Evolutionary conservation across 2,329 filamentous ascomycete species (phyloP).

Genomic region (Pseudogymnoascus pannorum): DNA sequence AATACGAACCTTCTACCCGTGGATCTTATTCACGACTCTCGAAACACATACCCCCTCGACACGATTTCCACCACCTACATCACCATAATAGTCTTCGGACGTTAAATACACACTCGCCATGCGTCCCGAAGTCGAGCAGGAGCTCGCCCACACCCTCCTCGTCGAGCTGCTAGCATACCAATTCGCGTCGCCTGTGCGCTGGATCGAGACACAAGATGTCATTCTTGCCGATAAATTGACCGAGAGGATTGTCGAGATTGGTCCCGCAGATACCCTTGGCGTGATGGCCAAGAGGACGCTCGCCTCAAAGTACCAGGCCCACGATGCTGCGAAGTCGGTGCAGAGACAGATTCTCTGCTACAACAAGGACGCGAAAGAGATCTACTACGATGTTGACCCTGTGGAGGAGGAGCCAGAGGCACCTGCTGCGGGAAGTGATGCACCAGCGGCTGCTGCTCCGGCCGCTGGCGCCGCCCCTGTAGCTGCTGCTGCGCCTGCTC

Average conservation of each 20-base stretch:
- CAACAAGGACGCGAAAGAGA: constrained; percentile 98
- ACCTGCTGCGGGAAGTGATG: constrained; percentile 35
- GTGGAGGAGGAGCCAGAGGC: constrained; percentile 80
- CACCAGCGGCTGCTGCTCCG: constrained; percentile 34
- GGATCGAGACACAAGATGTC: constrained; percentile 99
- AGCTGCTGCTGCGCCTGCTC: constrained; percentile 47
- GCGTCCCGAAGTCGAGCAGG: constrained; percentile 98
- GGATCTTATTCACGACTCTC: not conserved
- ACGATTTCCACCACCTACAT: not conserved
- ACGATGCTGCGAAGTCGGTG: constrained; percentile 92
- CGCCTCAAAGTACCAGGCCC: constrained; percentile 95
- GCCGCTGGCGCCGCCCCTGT: constrained; percentile 46
- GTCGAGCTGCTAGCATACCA: constrained; percentile 99
- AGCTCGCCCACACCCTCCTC: constrained; percentile 95
- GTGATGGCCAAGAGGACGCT: constrained; percentile 96
- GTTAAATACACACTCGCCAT: constrained; percentile 47
- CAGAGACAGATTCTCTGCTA: constrained; percentile 98
- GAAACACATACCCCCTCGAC: not conserved
- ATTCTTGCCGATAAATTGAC: constrained; percentile 93
- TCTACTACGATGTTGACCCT: constrained; percentile 97
- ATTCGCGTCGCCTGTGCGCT: constrained; percentile 96
- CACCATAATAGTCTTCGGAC: constrained; percentile 23
- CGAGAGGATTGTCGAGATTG: constrained; percentile 95
- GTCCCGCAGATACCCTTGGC: constrained; percentile 91
- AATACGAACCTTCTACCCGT: not conserved